A percentile compares a stretch with the other conserved stretches of the same genome.
phyloP scores from a whole-genome alignment of 345 rosid species.

The Eucalyptus globulus region DNA sequence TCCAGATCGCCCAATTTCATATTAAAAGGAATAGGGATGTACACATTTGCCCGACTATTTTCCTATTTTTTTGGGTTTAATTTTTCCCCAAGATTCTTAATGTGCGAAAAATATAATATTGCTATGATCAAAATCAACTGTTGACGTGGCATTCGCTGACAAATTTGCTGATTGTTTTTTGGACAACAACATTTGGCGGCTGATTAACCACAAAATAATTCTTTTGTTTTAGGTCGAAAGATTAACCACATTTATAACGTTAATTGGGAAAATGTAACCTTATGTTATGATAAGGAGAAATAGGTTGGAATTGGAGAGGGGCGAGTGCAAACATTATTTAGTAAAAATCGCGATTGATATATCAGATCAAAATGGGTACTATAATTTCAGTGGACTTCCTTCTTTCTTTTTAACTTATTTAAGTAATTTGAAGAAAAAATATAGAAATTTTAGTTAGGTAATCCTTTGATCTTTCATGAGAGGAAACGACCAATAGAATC shows the following conservation, averaged over 20 bases:
- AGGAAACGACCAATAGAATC: not conserved
- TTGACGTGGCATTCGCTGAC: not conserved
- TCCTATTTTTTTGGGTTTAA: not conserved
- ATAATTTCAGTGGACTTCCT: not conserved
- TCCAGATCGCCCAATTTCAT: accelerated
- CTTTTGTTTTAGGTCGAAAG: not conserved
- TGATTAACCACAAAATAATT: not conserved
- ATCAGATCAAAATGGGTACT: not conserved
- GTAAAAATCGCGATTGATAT: not conserved
- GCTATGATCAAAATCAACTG: not conserved
- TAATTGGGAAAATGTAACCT: not conserved
- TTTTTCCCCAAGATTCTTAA: not conserved
- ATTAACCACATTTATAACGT: not conserved
- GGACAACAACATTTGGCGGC: not conserved
- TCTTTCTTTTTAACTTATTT: not conserved
- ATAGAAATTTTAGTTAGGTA: not conserved
- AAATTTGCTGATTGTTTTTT: not conserved
- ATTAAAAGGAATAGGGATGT: no score
- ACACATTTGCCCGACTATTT: not conserved
- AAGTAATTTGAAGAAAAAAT: not conserved
- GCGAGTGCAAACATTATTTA: not conserved
- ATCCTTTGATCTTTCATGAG: not conserved
- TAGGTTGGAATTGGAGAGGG: not conserved
- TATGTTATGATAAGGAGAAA: not conserved
- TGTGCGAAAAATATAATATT: not conserved